phyloP scores from a whole-genome alignment of 2,329 filamentous ascomycete species.

The Daldinia sp. region DNA sequence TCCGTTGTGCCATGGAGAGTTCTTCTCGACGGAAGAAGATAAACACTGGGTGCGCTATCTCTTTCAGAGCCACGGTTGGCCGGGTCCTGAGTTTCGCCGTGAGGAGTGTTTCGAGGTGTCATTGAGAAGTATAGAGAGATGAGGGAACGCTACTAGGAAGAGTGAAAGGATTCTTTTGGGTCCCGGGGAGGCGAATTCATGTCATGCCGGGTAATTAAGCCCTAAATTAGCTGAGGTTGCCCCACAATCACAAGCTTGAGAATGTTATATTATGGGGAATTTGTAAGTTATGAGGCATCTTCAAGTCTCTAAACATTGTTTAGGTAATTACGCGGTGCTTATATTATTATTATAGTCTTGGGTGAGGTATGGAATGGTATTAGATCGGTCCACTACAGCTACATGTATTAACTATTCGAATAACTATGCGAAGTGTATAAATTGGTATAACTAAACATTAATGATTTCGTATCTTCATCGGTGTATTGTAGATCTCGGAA shows the following conservation, averaged over 20 bases:
- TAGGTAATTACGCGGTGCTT: background rate
- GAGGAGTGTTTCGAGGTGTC: conserved; percentile 5
- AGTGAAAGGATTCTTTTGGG: background rate
- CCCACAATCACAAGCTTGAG: conserved; percentile 1
- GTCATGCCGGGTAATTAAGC: background rate
- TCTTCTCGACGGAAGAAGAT: conserved; percentile 3
- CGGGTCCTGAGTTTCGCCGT: background rate
- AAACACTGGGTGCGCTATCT: background rate
- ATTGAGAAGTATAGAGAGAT: background rate
- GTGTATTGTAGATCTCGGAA: conserved; percentile 1
- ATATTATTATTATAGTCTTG: background rate
- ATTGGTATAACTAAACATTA: background rate
- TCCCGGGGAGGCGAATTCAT: background rate
- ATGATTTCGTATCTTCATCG: background rate
- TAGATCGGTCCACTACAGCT: background rate
- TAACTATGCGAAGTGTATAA: background rate
- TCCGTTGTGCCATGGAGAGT: background rate
- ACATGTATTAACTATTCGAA: background rate
- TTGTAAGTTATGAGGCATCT: background rate
- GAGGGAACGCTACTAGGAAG: background rate
- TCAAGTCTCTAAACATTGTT: background rate
- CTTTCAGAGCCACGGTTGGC: background rate
- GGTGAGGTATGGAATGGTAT: background rate
- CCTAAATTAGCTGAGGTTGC: background rate
- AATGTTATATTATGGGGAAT: conserved; percentile 4